phyloP scores from a whole-genome alignment of 495 filamentous ascomycete genomes.

The Neurospora sp. region DNA sequence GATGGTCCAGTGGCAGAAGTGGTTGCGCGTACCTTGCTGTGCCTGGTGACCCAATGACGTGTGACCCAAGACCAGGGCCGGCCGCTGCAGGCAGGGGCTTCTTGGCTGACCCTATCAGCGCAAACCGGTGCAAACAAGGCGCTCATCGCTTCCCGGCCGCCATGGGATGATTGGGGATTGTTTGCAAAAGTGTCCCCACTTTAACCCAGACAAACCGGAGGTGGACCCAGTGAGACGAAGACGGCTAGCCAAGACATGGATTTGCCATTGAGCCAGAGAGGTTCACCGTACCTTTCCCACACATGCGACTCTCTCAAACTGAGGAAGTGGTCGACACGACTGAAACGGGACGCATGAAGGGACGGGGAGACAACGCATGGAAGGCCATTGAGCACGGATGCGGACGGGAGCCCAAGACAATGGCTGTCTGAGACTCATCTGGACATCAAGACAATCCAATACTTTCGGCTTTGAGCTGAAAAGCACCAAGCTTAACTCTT shows the following conservation, averaged over 20 bases:
- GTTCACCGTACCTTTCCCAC: not conserved
- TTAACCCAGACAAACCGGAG: not conserved
- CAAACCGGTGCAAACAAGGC: not conserved
- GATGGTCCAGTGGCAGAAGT: not conserved
- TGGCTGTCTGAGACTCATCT: not conserved
- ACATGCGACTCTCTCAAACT: not conserved
- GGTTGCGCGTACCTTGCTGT: not conserved
- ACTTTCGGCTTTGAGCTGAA: not conserved
- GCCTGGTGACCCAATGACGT: constrained; percentile 14
- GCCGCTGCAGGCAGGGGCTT: not conserved
- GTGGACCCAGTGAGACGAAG: not conserved
- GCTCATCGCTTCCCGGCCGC: not conserved
- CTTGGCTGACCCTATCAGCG: not conserved
- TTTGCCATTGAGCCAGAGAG: not conserved
- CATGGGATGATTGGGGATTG: not conserved
- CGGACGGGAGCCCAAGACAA: not conserved
- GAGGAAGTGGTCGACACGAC: not conserved
- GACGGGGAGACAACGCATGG: not conserved
- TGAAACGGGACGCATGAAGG: not conserved
- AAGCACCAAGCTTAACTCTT: not conserved
- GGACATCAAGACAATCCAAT: not conserved
- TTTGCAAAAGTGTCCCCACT: not conserved
- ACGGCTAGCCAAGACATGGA: not conserved
- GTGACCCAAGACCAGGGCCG: not conserved
- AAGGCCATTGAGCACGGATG: not conserved